Evolutionary conservation across 2,329 filamentous ascomycete genomes (phyloP).

Genomic region (Aspergillus sergii): DNA sequence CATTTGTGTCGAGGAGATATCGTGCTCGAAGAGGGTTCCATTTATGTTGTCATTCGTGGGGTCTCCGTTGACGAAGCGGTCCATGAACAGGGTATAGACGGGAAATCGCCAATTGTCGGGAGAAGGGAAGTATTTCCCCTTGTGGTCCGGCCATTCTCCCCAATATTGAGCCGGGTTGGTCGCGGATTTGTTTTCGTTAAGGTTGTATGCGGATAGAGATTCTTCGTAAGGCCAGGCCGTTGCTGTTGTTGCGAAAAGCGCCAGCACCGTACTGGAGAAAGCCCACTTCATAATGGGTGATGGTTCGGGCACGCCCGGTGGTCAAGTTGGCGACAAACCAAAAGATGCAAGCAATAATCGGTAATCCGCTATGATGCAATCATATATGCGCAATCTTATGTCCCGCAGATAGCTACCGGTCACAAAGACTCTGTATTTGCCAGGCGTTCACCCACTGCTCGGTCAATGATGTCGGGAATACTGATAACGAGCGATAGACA

Average conservation of each 20-base stretch:
- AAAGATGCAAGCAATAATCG: neutral
- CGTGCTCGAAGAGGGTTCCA: conserved; percentile 63
- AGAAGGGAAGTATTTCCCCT: conserved; percentile 50
- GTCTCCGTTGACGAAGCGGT: conserved; percentile 67
- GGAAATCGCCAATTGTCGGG: conserved; percentile 67
- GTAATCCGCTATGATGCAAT: neutral
- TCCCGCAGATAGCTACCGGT: neutral
- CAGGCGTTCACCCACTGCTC: neutral
- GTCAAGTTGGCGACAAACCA: neutral
- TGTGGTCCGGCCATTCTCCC: conserved; percentile 56
- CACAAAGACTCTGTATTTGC: neutral
- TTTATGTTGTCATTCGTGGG: conserved; percentile 66
- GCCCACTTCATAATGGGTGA: conserved; percentile 36
- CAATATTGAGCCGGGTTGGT: conserved; percentile 58
- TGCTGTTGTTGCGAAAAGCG: conserved; percentile 29
- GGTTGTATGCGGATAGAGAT: conserved; percentile 57
- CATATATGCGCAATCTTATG: neutral
- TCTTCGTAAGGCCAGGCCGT: conserved; percentile 52
- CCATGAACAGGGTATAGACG: conserved; percentile 66
- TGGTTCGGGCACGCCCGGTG: neutral
- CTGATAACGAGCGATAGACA: conserved; percentile 8
- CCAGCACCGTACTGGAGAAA: conserved; percentile 27
- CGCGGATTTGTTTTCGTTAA: conserved; percentile 62
- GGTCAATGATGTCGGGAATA: conserved; percentile 3
- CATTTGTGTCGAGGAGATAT: conserved; percentile 62